phyloP scores from a whole-genome alignment of 495 filamentous ascomycete genomes.

The Poronia punctata region DNA sequence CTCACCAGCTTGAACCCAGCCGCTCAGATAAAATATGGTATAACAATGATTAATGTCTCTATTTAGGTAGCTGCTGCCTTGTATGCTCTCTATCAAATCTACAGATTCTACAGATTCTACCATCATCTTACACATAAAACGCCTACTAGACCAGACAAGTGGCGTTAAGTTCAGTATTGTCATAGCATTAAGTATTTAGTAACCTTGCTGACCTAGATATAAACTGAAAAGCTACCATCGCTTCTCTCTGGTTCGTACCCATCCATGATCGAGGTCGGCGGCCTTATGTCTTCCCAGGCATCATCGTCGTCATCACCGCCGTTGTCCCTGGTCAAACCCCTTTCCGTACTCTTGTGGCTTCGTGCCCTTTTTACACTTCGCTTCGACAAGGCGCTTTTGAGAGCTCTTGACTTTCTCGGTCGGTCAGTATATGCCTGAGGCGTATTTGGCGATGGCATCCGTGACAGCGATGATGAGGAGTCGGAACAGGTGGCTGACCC shows the following conservation, averaged over 20 bases:
- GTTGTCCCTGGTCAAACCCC: conserved; percentile 11
- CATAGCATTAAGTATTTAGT: conserved; percentile 3
- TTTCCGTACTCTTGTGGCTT: conserved; percentile 18
- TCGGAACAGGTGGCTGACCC: conserved; percentile 5
- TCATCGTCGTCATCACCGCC: conserved; percentile 19
- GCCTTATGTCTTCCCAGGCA: conserved; percentile 24
- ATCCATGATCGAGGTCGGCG: conserved; percentile 16
- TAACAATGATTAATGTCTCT: too few species aligned
- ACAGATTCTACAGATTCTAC: too few species aligned
- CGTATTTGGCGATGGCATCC: conserved; percentile 13
- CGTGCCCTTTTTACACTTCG: conserved; percentile 11
- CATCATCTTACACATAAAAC: too few species aligned
- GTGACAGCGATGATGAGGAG: conserved; percentile 3
- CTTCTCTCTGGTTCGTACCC: conserved; percentile 18
- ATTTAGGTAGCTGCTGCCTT: too few species aligned
- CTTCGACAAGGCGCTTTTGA: conserved; percentile 7
- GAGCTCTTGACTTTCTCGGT: conserved; percentile 7
- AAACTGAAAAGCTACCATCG: conserved; percentile 24
- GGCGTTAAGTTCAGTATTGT: too few species aligned
- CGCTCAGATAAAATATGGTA: too few species aligned
- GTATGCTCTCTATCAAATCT: too few species aligned
- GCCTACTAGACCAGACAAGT: too few species aligned
- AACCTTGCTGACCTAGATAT: conserved; percentile 20
- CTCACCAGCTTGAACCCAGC: too few species aligned
- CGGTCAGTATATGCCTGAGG: too few species aligned